Evolutionary conservation across 1,139 yeast genomes (phyloP), one percentile per base, ranked within the genome.

Genomic region (Saccharomycopsis hybrid): DNA sequence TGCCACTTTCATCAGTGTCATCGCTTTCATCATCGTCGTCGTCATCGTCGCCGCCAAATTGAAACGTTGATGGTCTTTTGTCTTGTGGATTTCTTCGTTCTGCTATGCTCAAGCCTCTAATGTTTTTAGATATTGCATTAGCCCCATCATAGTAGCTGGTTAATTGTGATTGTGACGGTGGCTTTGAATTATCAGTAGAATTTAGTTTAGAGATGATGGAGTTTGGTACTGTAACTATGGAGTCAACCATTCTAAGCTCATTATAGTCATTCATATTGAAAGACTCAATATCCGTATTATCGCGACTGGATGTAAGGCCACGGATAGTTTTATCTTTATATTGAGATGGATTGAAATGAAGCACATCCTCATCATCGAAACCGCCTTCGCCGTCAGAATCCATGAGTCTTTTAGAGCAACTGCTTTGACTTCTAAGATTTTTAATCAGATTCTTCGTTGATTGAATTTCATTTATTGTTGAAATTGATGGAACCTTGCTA

Each of bases 361-460:
- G 40, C 37, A 52, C 31, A 18, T 38, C 53, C 7, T 41, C 51
- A 8, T 50, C 55, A 31, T 48, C 51, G 13, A 46, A 31, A 25
- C 44, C 48, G 28, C 37, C 46, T 13, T 49, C 41, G 31, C 41
- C 51, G 25, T 38, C 35, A 8, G 31, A 30, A 43, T 41, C 53
- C n/a, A n/a, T n/a, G n/a, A n/a, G n/a, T n/a, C n/a, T n/a, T n/a
- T n/a, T n/a, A 35, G 37, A 46, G 28, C 27, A 30, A 36, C 27
- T 46, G 13, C 38, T 9, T 3, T 55, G 47, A 11, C 52, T 53
- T 29, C 18, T 5, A 13, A 38, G 30, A 25, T 30, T 42, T 27
- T 60, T 56, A 42, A 55, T 56, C 30, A 61, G 56, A 48, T 58
- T 60, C 43, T 59, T 59, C 36, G 56, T 55, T 7, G 62, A 57